These are phyloP conservation scores for Coprinopsis strossmayeri DNA, from an alignment of 768 basidiomycete genomes.

Conservation along the genomic window DNA sequence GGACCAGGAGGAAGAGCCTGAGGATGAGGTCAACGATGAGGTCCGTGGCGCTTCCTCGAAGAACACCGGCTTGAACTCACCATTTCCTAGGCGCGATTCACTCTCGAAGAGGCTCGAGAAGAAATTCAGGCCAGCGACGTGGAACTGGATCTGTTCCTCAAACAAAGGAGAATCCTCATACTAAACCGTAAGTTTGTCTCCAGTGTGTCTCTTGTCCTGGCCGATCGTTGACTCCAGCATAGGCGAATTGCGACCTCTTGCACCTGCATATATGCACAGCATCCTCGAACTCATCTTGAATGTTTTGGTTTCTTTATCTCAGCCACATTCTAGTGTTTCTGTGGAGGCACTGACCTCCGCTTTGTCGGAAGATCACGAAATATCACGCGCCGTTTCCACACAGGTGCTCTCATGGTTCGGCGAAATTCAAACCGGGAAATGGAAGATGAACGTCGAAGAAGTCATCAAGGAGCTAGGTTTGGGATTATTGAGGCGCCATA, in stretches of 20 bases:
- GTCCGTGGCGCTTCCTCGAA: constrained; percentile 12
- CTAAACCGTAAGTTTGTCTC: constrained; percentile 47
- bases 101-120: constrained; percentile 54
- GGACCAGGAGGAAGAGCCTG: constrained; percentile 54
- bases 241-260: constrained; percentile 74
- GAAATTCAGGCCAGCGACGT: constrained; percentile 79
- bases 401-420: constrained; percentile 88
- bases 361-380: constrained; percentile 68
- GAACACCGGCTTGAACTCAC: constrained; percentile 1
- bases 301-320: constrained; percentile 56
- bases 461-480: constrained; percentile 74
- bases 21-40: constrained; percentile 14
- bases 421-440: constrained; percentile 41
- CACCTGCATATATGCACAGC: constrained; percentile 55
- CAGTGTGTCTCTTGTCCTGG: neutral
- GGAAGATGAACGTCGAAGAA: constrained; percentile 58
- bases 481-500: constrained; percentile 56
- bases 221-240: neutral
- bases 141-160: constrained; percentile 62
- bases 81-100: constrained; percentile 27
- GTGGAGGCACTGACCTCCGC: constrained; percentile 53
- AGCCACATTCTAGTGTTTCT: constrained; percentile 44
- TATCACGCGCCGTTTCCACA: constrained; percentile 49
- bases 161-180: constrained; percentile 63
- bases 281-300: constrained; percentile 75